Evolutionary conservation across 192 early-diverging fungal genomes (phyloP), one percentile per base, ranked within the genome.

Genomic region (Ambispora gerdemannii): DNA sequence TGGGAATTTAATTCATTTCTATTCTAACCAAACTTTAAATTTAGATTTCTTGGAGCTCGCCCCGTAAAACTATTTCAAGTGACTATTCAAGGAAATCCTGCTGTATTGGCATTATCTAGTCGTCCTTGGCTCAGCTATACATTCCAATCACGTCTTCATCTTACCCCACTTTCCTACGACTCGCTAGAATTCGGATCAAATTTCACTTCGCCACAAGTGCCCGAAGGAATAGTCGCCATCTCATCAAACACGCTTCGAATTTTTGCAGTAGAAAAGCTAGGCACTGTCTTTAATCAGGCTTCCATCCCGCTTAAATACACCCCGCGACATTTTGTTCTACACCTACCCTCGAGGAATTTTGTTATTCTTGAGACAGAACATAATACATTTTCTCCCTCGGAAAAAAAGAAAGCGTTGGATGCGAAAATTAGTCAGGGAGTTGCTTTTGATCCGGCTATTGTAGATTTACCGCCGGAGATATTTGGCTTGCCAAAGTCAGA

Each of bases 61-160:
- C 77, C 90, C 1, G 92, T 95, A 36, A 92, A 88, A 63, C 81
- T 99, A 33, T 91, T 92, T 67, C 76, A 79, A 30, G 81, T 92
- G 28, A 77, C 70, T 35, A 84, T 94, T 6, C 82, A 85, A 47
- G 90, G 89, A 47, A 70, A 75, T 17, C 84, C 86, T 2, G 93
- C 90, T 3, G 87, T 97, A 4, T 76, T 98, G 53, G 93, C 93
- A 10, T 74, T 99, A 28, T 88, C 89, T 6, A 86, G 86, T 22
- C 82, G 94, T 50, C 92, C 96, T 19, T 99, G 96, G 96, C 72
- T 97, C 30, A 89, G 87, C 60, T 95, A 92, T 74, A 88, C 84
- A 35, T 85, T 85, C 74, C 90, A 92, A 68, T 85, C 84, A 0
- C 78, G 93, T 22, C 78, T 84, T 27, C 87, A 88, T 51, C 74